These are phyloP conservation scores for Obba rivulosa DNA, from an alignment of 768 basidiomycete genomes.

Conservation along the genomic window DNA sequence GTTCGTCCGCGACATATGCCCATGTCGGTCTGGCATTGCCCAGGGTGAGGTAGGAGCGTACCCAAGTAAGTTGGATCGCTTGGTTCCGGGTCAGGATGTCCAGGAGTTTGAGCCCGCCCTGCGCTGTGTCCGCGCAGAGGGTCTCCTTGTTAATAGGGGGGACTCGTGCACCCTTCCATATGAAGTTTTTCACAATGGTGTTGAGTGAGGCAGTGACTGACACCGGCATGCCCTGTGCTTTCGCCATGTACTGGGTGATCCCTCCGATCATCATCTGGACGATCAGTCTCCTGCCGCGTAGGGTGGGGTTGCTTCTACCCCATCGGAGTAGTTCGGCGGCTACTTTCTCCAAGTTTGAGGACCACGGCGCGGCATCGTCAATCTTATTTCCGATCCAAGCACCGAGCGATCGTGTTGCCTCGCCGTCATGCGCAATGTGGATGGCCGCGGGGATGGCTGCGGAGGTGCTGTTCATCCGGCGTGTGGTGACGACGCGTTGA, in stretches of 20 bases:
- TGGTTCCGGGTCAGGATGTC: constrained; percentile 9
- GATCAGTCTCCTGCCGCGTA: constrained; percentile 3
- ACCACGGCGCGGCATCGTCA: constrained; percentile 3
- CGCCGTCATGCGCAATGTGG: not conserved
- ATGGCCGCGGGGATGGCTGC: not conserved
- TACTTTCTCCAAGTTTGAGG: constrained; percentile 9
- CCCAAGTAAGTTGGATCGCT: constrained; percentile 12
- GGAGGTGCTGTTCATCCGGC: not conserved
- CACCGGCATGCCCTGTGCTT: constrained; percentile 21
- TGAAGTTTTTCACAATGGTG: not conserved
- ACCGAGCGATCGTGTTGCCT: constrained; percentile 6
- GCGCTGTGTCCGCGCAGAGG: not conserved
- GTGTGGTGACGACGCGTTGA: not conserved
- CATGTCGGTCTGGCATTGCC: not conserved
- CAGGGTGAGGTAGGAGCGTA: not conserved
- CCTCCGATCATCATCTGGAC: constrained; percentile 11
- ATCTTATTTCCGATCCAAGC: constrained; percentile 15
- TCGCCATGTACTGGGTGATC: constrained; percentile 4
- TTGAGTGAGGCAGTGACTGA: not conserved
- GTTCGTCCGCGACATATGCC: constrained; percentile 7
- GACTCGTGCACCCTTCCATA: constrained; percentile 1
- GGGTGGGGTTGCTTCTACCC: constrained; percentile 1
- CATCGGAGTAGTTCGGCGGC: not conserved
- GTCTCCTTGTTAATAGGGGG: not conserved
- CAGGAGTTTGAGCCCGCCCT: constrained; percentile 2